These are phyloP conservation scores for Saccharomycopsis synnaedendra DNA, from an alignment of 805 yeast genomes.

Conservation along the genomic window DNA sequence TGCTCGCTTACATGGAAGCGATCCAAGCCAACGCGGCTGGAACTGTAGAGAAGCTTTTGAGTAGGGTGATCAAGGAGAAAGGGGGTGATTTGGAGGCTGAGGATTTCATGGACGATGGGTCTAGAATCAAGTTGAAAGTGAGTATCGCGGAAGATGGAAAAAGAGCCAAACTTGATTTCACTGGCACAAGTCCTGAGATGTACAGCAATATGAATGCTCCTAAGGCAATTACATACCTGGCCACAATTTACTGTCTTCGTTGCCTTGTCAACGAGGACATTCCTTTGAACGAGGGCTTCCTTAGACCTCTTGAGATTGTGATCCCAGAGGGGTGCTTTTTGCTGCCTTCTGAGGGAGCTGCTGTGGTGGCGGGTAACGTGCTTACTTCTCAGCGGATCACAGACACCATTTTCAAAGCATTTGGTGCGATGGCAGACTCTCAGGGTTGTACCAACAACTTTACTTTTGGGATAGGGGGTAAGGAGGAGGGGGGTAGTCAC, in stretches of 20 bases:
- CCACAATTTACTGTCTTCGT: conserved; percentile 77
- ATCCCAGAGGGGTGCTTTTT: conserved; percentile 55
- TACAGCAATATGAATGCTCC: conserved; percentile 93
- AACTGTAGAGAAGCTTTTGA: conserved; percentile 50
- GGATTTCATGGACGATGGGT: conserved; percentile 78
- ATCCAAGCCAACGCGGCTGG: conserved; percentile 70
- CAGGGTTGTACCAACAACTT: conserved; percentile 94
- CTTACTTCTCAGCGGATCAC: conserved; percentile 91
- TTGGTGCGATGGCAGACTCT: conserved; percentile 84
- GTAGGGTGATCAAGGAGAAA: conserved; percentile 30
- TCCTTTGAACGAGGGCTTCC: conserved; percentile 90
- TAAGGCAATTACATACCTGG: conserved; percentile 77
- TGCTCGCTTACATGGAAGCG: conserved; percentile 67
- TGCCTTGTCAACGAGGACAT: conserved; percentile 78
- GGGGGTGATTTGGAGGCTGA: conserved; percentile 32
- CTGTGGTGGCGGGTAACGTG: conserved; percentile 92
- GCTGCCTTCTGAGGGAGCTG: conserved; percentile 74
- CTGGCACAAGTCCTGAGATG: conserved; percentile 78
- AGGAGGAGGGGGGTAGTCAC: conserved; percentile 34
- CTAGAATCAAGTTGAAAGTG: conserved; percentile 47
- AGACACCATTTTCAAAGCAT: conserved; percentile 79
- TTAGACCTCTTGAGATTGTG: conserved; percentile 60
- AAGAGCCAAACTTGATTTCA: conserved; percentile 68
- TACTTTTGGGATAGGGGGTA: conserved; percentile 73
- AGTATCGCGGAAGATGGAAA: conserved; percentile 38